phyloP scores from a whole-genome alignment of 2,329 filamentous ascomycete genomes.

The Zopfia rhizophila region DNA sequence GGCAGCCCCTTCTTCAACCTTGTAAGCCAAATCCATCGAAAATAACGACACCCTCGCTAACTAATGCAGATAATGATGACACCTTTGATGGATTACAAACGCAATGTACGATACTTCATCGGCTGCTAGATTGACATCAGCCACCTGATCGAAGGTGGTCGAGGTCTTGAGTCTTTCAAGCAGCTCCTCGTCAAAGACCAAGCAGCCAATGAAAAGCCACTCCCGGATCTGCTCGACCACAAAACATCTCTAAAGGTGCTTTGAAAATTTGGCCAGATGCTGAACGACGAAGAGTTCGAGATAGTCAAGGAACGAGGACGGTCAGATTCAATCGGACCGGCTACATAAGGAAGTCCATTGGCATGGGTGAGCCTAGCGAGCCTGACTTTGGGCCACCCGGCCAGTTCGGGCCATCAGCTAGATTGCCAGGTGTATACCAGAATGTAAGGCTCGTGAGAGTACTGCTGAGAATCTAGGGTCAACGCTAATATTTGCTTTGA shows the following conservation, averaged over 20 bases:
- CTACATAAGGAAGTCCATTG: slow-evolving; percentile 34
- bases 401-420: slow-evolving; percentile 48
- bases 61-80: slow-evolving; percentile 64
- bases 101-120: slow-evolving; percentile 72
- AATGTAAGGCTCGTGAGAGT: slow-evolving; percentile 55
- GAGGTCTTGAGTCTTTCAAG: slow-evolving; percentile 70
- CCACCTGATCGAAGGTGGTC: slow-evolving; percentile 71
- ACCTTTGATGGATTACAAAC: slow-evolving; percentile 72
- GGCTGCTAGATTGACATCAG: slow-evolving; percentile 78
- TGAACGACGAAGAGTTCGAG: slow-evolving; percentile 49
- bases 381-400: slow-evolving; percentile 37
- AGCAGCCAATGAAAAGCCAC: slow-evolving; percentile 12
- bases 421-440: slow-evolving; percentile 64
- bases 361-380: slow-evolving; percentile 50
- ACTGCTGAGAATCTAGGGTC: slow-evolving; percentile 17
- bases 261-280: slow-evolving; percentile 37
- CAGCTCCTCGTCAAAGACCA: slow-evolving; percentile 53
- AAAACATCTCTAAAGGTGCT: slow-evolving; percentile 34
- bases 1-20: slow-evolving; percentile 79
- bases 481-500: slow-evolving; percentile 23
- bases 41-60: slow-evolving; percentile 3
- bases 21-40: slow-evolving; percentile 46
- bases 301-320: slow-evolving; percentile 67
- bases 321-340: slow-evolving; percentile 63
- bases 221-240: slow-evolving; percentile 12